phyloP scores from a whole-genome alignment of 345 rosid species.

The Draba incana region DNA sequence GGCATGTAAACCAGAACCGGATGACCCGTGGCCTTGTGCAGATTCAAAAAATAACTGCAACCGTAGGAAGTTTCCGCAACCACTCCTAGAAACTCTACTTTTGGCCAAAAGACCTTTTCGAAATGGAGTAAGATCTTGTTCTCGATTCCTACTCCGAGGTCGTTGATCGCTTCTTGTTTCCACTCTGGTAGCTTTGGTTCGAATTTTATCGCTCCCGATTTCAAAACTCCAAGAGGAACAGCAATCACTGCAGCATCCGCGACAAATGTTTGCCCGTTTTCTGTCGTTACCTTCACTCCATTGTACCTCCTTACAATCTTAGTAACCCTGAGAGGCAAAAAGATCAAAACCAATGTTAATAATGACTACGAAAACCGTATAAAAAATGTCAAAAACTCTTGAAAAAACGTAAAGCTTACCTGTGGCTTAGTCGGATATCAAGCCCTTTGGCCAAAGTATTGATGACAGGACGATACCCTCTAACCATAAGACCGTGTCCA shows the following conservation, averaged over 20 bases:
- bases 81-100: constrained; percentile 95
- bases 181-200: constrained; percentile 92
- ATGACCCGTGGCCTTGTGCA: constrained; percentile 94
- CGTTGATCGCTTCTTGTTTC: constrained; percentile 90
- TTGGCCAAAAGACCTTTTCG: constrained; percentile 93
- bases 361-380: constrained; percentile 3
- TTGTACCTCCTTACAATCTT: constrained; percentile 64
- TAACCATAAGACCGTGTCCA: constrained; percentile 97
- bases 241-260: constrained; percentile 87
- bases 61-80: constrained; percentile 87
- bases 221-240: constrained; percentile 88
- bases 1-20: constrained; percentile 95
- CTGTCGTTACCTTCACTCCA: constrained; percentile 83
- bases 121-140: constrained; percentile 84
- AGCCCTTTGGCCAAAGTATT: constrained; percentile 96
- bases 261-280: constrained; percentile 64
- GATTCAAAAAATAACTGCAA: constrained; percentile 96
- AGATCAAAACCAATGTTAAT: background rate
- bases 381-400: background rate
- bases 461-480: constrained; percentile 95
- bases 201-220: constrained; percentile 62
- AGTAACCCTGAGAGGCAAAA: constrained; percentile 59
- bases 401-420: constrained; percentile 46
- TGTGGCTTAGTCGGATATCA: constrained; percentile 80
- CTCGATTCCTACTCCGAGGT: constrained; percentile 91